A percentile compares a stretch with the other conserved stretches of the same genome.
These are phyloP conservation scores for Neonectria hederae DNA, from an alignment of 2,329 filamentous ascomycete genomes.

Conservation along the genomic window DNA sequence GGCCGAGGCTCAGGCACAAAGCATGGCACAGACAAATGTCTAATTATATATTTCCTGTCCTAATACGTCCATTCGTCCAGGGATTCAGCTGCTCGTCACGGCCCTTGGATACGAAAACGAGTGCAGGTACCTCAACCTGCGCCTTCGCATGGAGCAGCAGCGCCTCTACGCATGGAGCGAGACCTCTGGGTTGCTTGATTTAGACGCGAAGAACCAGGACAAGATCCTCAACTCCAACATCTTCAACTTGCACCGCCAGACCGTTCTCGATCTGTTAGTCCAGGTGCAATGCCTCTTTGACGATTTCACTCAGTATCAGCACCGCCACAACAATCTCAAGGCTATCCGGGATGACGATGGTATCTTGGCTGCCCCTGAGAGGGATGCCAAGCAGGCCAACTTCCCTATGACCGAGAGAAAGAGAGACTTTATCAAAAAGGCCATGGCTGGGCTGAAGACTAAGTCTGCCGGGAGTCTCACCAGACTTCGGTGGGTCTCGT, in stretches of 20 bases:
- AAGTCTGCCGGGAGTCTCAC: conserved; percentile 47
- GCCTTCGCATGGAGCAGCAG: conserved; percentile 61
- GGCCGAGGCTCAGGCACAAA: not conserved
- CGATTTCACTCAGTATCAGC: conserved; percentile 56
- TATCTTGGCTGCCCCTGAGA: conserved; percentile 51
- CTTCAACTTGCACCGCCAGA: conserved; percentile 59
- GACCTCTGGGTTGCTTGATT: conserved; percentile 57
- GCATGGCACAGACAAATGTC: not conserved
- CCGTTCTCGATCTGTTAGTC: conserved; percentile 58
- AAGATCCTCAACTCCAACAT: conserved; percentile 58
- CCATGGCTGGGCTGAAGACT: conserved; percentile 51
- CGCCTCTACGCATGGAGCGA: conserved; percentile 61
- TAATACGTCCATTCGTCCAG: conserved; percentile 30
- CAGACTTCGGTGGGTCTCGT: conserved; percentile 56
- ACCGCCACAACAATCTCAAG: conserved; percentile 50
- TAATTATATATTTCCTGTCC: not conserved
- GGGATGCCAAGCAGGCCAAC: conserved; percentile 55
- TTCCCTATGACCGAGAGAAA: conserved; percentile 55
- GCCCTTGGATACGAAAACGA: conserved; percentile 59
- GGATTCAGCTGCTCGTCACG: conserved; percentile 60
- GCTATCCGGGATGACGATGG: conserved; percentile 47
- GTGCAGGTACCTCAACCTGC: conserved; percentile 58
- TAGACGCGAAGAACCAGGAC: conserved; percentile 52
- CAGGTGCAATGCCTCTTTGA: conserved; percentile 58
- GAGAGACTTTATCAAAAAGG: conserved; percentile 55